Percentiles rank a stretch among this genome's conserved stretches.
Evolutionary conservation across 2,329 filamentous ascomycete species (phyloP).

Genomic region (Ceratocystis colombiana): DNA sequence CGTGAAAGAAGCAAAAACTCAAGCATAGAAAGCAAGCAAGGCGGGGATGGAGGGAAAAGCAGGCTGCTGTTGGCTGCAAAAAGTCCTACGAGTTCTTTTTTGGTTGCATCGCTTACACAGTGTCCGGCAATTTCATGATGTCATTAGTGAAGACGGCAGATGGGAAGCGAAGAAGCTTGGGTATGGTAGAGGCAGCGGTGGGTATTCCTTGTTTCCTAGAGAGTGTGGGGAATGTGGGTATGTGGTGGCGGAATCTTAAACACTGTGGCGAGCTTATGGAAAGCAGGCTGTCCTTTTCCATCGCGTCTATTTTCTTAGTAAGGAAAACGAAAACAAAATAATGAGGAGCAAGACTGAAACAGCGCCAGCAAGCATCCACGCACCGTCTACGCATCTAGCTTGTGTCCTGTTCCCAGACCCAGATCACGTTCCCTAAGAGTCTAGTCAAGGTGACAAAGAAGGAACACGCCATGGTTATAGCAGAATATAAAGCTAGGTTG

Average conservation of each 20-base stretch:
- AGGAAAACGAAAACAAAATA: background rate
- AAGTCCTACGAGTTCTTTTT: background rate
- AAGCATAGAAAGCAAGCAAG: background rate
- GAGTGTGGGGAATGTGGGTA: background rate
- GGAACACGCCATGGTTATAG: too few relatives aligned
- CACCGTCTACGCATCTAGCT: too few relatives aligned
- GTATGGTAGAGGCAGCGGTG: background rate
- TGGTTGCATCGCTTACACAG: slow-evolving; percentile 7
- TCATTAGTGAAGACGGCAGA: background rate
- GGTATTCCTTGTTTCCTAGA: too few relatives aligned
- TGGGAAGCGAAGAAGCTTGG: background rate
- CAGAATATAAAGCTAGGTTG: background rate
- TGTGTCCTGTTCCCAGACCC: too few relatives aligned
- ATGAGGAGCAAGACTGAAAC: slow-evolving; percentile 4
- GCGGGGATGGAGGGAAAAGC: background rate
- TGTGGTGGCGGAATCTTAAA: background rate
- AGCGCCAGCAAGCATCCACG: too few relatives aligned
- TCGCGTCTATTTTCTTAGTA: background rate
- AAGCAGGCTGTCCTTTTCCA: background rate
- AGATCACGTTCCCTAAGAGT: too few relatives aligned
- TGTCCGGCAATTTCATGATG: background rate
- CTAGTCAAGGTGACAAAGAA: too few relatives aligned
- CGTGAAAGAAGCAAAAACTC: background rate
- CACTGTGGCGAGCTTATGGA: background rate
- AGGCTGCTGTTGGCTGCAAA: background rate